phyloP scores from a whole-genome alignment of 208 protist species.

The Leptomonas pyrrhocoris region DNA sequence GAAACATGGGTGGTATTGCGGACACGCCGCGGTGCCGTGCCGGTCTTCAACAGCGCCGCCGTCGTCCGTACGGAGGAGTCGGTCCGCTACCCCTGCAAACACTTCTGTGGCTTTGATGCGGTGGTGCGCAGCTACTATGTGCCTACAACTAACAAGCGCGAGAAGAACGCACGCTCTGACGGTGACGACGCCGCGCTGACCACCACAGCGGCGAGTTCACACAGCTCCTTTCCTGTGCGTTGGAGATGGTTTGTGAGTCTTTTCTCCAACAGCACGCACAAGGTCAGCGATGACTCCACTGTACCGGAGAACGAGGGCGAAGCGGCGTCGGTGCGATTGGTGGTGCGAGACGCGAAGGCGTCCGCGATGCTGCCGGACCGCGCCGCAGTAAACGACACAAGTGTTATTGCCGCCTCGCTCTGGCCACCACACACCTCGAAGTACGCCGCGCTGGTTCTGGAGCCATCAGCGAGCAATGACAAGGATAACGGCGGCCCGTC shows the following conservation, averaged over 20 bases:
- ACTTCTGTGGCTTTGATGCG: constrained; percentile 71
- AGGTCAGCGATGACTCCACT: constrained; percentile 1
- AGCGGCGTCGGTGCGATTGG: constrained; percentile 12
- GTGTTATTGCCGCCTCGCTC: constrained; percentile 24
- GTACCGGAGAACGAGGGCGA: background rate
- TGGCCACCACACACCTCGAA: constrained; percentile 75
- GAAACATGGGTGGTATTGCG: constrained; percentile 24
- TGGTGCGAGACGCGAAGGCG: constrained; percentile 23
- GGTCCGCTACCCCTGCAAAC: constrained; percentile 65
- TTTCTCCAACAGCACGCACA: constrained; percentile 42
- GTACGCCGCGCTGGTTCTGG: constrained; percentile 73
- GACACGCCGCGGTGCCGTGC: constrained; percentile 36
- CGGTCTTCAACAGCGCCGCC: constrained; percentile 46
- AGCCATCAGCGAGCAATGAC: constrained; percentile 29
- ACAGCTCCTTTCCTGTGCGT: background rate
- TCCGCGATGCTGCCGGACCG: constrained; percentile 1
- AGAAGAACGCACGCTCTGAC: background rate
- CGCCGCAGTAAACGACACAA: background rate
- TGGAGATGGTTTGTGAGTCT: constrained; percentile 16
- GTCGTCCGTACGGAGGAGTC: constrained; percentile 60
- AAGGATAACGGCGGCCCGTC: background rate
- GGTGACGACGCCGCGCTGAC: background rate
- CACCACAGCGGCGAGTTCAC: background rate
- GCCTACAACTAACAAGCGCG: background rate
- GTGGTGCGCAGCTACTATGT: constrained; percentile 84